Evolutionary conservation across 345 rosid genomes (phyloP).

Genomic region (Sisymbrium irio): DNA sequence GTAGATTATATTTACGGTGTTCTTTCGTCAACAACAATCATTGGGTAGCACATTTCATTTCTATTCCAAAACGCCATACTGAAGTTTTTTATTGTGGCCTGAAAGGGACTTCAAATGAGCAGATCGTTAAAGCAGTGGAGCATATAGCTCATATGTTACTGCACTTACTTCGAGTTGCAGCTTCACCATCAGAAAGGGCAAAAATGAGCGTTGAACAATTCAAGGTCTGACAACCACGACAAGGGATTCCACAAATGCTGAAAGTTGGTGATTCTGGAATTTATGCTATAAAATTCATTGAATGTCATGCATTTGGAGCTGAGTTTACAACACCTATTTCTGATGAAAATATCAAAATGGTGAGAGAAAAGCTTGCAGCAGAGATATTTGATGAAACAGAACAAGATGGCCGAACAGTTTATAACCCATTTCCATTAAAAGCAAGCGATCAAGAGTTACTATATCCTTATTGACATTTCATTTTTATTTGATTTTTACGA

Average conservation of each 20-base stretch:
- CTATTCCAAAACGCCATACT: background rate
- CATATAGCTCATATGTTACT: constrained; percentile 5
- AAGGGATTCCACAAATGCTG: background rate
- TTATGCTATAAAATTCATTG: background rate
- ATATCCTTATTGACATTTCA: background rate
- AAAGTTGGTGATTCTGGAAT: background rate
- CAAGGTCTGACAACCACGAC: background rate
- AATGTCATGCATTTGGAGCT: background rate
- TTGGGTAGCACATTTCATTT: background rate
- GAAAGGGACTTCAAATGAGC: background rate
- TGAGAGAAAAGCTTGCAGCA: background rate
- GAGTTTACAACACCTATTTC: background rate
- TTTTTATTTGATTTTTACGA: no score
- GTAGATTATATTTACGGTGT: background rate
- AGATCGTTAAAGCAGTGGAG: background rate
- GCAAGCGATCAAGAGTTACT: background rate
- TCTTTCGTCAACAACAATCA: background rate
- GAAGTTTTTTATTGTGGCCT: background rate
- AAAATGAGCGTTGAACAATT: background rate
- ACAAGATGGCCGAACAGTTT: background rate
- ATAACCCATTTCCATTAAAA: background rate
- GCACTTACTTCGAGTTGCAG: background rate
- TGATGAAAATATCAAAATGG: background rate
- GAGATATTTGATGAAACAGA: background rate
- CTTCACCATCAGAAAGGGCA: background rate